phyloP scores from a whole-genome alignment of 2,329 filamentous ascomycete genomes.

The Colletotrichum sublineola region DNA sequence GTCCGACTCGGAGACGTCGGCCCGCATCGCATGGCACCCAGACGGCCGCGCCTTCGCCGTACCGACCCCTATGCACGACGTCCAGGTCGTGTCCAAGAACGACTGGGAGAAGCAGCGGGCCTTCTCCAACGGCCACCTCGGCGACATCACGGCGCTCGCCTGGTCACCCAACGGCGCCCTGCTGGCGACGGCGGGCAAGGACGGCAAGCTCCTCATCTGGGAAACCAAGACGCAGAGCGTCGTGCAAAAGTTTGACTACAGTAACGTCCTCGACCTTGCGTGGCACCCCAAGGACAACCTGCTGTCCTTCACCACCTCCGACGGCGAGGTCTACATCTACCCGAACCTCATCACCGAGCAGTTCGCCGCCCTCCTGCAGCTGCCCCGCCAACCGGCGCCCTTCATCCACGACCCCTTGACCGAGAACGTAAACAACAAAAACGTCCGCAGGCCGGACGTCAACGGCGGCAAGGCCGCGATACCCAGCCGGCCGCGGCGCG shows the following conservation, averaged over 20 bases:
- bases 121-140: conserved; percentile 84
- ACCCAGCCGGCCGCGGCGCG: conserved; percentile 62
- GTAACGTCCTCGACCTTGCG: conserved; percentile 85
- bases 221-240: conserved; percentile 89
- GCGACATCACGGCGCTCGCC: conserved; percentile 86
- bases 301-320: conserved; percentile 89
- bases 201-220: conserved; percentile 84
- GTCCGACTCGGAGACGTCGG: conserved; percentile 80
- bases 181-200: conserved; percentile 77
- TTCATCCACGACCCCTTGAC: conserved; percentile 85
- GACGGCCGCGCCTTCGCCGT: conserved; percentile 92
- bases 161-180: conserved; percentile 97
- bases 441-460: conserved; percentile 66
- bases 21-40: conserved; percentile 89
- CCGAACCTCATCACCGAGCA: conserved; percentile 75
- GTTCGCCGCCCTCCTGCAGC: conserved; percentile 67
- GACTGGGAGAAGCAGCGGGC: conserved; percentile 90
- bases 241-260: conserved; percentile 81
- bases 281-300: conserved; percentile 95
- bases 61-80: conserved; percentile 83
- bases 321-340: conserved; percentile 94
- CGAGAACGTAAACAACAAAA: conserved; percentile 78
- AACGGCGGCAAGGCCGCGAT: conserved; percentile 37
- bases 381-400: conserved; percentile 79
- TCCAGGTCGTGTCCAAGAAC: conserved; percentile 87